These are phyloP conservation scores for Penicillium glabrum DNA, from an alignment of 2,329 filamentous ascomycete genomes.

Conservation along the genomic window DNA sequence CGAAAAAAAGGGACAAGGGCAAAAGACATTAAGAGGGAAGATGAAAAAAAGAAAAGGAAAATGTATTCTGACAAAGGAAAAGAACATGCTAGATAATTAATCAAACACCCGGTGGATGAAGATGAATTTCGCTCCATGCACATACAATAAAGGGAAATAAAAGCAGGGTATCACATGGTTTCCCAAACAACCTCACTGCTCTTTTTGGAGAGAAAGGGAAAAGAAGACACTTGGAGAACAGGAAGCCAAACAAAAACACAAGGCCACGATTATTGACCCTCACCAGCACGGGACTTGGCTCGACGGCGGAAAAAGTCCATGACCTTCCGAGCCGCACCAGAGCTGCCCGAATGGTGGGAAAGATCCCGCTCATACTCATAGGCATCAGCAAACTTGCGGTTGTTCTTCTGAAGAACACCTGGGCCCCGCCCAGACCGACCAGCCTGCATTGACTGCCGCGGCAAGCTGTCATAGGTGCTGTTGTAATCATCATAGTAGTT, in stretches of 20 bases:
- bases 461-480: slow-evolving; percentile 39
- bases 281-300: slow-evolving; percentile 67
- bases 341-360: slow-evolving; percentile 75
- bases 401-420: slow-evolving; percentile 77
- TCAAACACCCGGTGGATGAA: slow-evolving; percentile 32
- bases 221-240: neutral
- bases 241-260: neutral
- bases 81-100: slow-evolving; percentile 36
- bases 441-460: slow-evolving; percentile 45
- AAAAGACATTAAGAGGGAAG: slow-evolving; percentile 5
- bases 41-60: slow-evolving; percentile 18
- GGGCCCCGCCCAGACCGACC: slow-evolving; percentile 41
- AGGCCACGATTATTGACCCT: slow-evolving; percentile 35
- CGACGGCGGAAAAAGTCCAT: slow-evolving; percentile 98
- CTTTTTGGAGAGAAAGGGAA: slow-evolving; percentile 13
- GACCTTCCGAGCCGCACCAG: slow-evolving; percentile 82
- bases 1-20: slow-evolving; percentile 2
- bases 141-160: slow-evolving; percentile 29
- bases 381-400: slow-evolving; percentile 81
- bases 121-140: slow-evolving; percentile 36
- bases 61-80: slow-evolving; percentile 32
- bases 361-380: slow-evolving; percentile 69
- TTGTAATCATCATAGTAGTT: slow-evolving; percentile 52
- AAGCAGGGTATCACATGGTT: slow-evolving; percentile 42
- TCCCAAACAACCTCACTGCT: slow-evolving; percentile 40